Evolutionary conservation across 2,329 filamentous ascomycete genomes (phyloP).

Genomic region (Alternaria sp.): DNA sequence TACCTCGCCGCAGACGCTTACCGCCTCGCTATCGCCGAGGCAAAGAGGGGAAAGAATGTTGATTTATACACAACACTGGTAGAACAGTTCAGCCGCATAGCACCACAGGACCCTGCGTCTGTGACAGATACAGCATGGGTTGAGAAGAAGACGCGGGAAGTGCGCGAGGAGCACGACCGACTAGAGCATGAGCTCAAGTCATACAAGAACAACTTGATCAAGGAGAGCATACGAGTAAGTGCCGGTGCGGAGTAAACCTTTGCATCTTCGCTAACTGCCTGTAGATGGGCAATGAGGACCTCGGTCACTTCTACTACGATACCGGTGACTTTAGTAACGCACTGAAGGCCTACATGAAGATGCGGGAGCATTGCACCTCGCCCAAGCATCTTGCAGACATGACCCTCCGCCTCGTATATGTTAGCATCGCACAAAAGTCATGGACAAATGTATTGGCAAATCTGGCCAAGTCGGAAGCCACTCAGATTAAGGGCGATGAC

Average conservation of each 20-base stretch:
- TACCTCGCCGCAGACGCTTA: conserved; percentile 81
- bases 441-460: conserved; percentile 74
- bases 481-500: conserved; percentile 65
- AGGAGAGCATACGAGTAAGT: conserved; percentile 88
- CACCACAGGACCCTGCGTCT: conserved; percentile 73
- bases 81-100: conserved; percentile 68
- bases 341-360: conserved; percentile 79
- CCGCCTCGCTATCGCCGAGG: conserved; percentile 76
- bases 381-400: conserved; percentile 85
- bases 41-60: conserved; percentile 79
- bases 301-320: conserved; percentile 82
- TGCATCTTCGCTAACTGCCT: conserved; percentile 2
- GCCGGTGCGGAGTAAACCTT: background rate
- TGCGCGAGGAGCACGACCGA: conserved; percentile 74
- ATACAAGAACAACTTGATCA: conserved; percentile 96
- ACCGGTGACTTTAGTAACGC: conserved; percentile 78
- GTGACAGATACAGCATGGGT: conserved; percentile 76
- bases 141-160: conserved; percentile 70
- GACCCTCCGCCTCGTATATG: conserved; percentile 77
- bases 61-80: conserved; percentile 74
- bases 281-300: conserved; percentile 93
- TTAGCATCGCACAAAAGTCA: conserved; percentile 78
- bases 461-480: conserved; percentile 63
- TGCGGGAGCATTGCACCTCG: conserved; percentile 90
- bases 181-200: conserved; percentile 85